Conservation (phyloP, 2,329 filamentous ascomycete genomes). For the Trichoderma sp. region DNA sequence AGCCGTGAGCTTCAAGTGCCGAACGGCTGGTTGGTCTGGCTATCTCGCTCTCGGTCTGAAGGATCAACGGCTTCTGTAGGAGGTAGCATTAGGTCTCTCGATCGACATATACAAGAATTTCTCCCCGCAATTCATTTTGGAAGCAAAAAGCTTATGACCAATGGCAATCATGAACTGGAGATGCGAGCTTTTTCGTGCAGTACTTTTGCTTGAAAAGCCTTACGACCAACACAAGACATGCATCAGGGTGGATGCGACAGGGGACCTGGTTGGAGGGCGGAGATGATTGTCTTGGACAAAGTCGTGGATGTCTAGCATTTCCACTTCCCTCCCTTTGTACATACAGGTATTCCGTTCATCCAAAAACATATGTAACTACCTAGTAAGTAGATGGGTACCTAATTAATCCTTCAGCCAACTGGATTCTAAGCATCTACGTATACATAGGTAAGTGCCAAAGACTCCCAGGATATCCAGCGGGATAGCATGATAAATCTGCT, state of each 20-base stretch:
- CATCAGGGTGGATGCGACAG: not conserved
- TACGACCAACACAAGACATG: not conserved
- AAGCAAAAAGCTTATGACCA: not conserved
- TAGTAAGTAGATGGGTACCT: not conserved
- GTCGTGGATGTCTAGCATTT: not conserved
- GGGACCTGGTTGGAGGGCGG: not conserved
- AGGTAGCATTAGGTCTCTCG: not conserved
- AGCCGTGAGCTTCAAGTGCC: not conserved
- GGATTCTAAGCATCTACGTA: not conserved
- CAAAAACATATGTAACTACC: not conserved
- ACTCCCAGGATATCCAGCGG: not conserved
- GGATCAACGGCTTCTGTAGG: not conserved
- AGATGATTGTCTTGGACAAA: not conserved
- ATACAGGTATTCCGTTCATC: not conserved
- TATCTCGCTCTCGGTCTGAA: not conserved
- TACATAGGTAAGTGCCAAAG: not conserved
- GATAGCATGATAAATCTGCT: not conserved
- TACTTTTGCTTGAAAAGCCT: not conserved
- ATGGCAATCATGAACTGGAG: not conserved
- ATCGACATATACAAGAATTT: not conserved
- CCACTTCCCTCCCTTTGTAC: not conserved
- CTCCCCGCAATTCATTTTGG: not conserved
- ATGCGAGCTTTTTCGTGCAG: not conserved
- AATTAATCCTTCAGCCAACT: not conserved
- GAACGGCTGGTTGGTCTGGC: not conserved